phyloP scores from a whole-genome alignment of 73 alveolate species.

The Paramecium bursaria region DNA sequence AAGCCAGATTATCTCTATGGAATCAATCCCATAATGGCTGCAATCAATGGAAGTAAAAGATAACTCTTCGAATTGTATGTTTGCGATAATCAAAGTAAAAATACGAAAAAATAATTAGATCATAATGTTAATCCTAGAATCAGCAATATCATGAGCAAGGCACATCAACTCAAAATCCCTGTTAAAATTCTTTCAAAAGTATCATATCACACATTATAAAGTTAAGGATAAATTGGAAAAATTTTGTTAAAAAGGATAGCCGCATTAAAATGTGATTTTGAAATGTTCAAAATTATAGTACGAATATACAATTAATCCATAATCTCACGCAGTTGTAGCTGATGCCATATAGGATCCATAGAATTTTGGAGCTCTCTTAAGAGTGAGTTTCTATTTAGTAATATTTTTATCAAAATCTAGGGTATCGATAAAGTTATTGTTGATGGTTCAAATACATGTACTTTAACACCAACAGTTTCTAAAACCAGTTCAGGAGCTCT shows the following conservation, averaged over 20 bases:
- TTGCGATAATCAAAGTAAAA: conserved; percentile 67
- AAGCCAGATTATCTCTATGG: conserved; percentile 83
- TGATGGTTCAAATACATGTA: conserved; percentile 69
- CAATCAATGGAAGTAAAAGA: conserved; percentile 76
- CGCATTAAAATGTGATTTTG: conserved; percentile 78
- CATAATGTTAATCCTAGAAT: conserved; percentile 66
- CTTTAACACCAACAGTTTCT: conserved; percentile 81
- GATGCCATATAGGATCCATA: conserved; percentile 82
- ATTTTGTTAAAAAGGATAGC: conserved; percentile 61
- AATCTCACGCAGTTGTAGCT: conserved; percentile 65
- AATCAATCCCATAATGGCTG: conserved; percentile 81
- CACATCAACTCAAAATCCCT: conserved; percentile 68
- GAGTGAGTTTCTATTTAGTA: conserved; percentile 76
- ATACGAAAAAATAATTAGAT: background rate
- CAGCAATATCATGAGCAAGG: conserved; percentile 69
- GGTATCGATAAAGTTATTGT: conserved; percentile 79
- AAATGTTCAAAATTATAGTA: conserved; percentile 69
- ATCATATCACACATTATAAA: background rate
- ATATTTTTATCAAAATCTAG: no score
- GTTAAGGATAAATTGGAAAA: conserved; percentile 65
- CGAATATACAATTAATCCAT: conserved; percentile 59
- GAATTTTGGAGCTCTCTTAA: conserved; percentile 82
- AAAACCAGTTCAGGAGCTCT: conserved; percentile 83
- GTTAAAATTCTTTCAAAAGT: conserved; percentile 60
- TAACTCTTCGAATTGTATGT: conserved; percentile 69